Percentiles rank a stretch among this genome's conserved stretches.
phyloP scores from a whole-genome alignment of 352 stramenopile species.

The Pythium phragmiticola region DNA sequence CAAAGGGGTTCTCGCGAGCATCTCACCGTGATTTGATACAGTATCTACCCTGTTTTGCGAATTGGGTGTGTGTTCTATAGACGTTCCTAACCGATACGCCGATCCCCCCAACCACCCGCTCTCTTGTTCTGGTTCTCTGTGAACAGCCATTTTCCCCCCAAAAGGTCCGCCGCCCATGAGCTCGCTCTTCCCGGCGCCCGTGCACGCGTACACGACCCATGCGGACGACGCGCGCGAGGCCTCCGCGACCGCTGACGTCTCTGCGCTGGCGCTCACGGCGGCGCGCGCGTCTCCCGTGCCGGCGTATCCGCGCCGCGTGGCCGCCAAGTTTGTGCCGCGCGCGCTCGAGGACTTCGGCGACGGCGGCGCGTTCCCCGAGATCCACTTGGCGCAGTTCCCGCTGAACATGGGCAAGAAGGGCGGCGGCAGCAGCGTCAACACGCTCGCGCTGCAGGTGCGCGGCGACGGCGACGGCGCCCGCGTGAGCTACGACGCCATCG shows the following conservation, averaged over 20 bases:
- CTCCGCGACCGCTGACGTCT: background rate
- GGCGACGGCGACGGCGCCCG: slow-evolving; percentile 69
- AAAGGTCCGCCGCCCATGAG: slow-evolving; percentile 39
- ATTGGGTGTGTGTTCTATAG: background rate
- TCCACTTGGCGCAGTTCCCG: slow-evolving; percentile 97
- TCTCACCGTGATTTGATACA: slow-evolving; percentile 3
- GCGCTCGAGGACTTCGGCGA: slow-evolving; percentile 93
- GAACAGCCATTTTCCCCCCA: background rate
- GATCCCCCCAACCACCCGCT: slow-evolving; percentile 19
- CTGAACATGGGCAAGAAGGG: slow-evolving; percentile 93
- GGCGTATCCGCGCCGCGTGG: slow-evolving; percentile 55
- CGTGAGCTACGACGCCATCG: slow-evolving; percentile 95
- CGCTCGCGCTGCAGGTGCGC: slow-evolving; percentile 93
- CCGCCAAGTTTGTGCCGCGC: slow-evolving; percentile 63
- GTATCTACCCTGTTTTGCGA: background rate
- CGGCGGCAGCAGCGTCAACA: slow-evolving; percentile 41
- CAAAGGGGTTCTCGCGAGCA: background rate
- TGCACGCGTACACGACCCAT: slow-evolving; percentile 71
- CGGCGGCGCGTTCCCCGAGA: slow-evolving; percentile 97
- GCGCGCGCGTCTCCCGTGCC: slow-evolving; percentile 27
- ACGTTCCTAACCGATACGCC: slow-evolving; percentile 3
- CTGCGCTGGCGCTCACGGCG: slow-evolving; percentile 6
- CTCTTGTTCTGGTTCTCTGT: background rate
- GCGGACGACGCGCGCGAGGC: slow-evolving; percentile 30
- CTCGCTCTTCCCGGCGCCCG: slow-evolving; percentile 68